Base-by-base conservation (phyloP, 2,329 filamentous ascomycete genomes). In the Colletotrichum caudatum region DNA sequence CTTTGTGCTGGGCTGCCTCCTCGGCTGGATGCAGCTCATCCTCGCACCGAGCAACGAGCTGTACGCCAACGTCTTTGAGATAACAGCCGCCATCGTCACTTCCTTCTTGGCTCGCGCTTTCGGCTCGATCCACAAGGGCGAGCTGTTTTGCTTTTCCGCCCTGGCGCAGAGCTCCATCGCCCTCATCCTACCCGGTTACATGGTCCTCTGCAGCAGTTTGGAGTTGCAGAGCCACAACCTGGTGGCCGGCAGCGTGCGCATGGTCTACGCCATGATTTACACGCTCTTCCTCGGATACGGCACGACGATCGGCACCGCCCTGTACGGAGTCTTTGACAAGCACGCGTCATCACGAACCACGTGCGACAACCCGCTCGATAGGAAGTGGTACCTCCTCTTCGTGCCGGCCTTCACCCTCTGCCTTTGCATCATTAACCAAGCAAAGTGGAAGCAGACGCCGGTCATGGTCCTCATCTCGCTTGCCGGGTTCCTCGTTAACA, bases 361-460 rank as follows among this genome's bases (percentile, higher is more conserved):
- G 66, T 81, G 80, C 70, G 64, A 59, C 20, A 73, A 80, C n/a
- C 74, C 80, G 26, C 84, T 86, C 8, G 81, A 84, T 44, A 88
- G 86, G 73, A 86, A 87, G 74, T 83, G 79, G 75, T 78, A 82
- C 64, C 70, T 83, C 8, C 74, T 92, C 37, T 93, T 93, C 76
- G 92, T 94, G 1, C 84, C 91, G 0, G 81, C 87, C 14, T 94
- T 93, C 81, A 89, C 91, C 2, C 78, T 92, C 35, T 93, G 90
- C 74, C 84, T 93, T 2, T 91, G 92, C 72, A 86, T 95, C 76
- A 91, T 95, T 79, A 95, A 95, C 80, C 93, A 95, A 75, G 92
- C 92, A 71, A 94, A 94, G 80, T 93, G 89, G 88, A 91, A 89
- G 76, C 93, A 95, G 78, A 88, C 90, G 41, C 93, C 93, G 0